These are phyloP conservation scores for Glonium stellatum DNA, from an alignment of 495 filamentous ascomycete genomes.

Conservation along the genomic window DNA sequence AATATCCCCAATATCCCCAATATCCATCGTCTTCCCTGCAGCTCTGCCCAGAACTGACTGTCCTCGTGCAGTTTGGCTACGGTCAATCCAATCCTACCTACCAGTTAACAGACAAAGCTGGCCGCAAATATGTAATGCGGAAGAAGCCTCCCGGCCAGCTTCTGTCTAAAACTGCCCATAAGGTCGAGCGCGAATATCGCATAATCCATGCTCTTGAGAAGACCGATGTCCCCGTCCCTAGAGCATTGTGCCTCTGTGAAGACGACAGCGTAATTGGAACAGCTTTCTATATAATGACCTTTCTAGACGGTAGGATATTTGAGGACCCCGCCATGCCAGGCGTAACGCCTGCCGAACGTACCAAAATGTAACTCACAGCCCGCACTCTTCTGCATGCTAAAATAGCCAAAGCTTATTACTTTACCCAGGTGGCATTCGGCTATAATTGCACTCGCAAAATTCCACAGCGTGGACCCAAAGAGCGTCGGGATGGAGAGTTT, in stretches of 20 bases:
- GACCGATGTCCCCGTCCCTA: slow-evolving; percentile 82
- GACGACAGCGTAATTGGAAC: slow-evolving; percentile 75
- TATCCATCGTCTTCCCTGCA: not conserved
- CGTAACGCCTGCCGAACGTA: slow-evolving; percentile 61
- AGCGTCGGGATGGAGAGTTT: slow-evolving; percentile 61
- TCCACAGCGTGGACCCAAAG: slow-evolving; percentile 67
- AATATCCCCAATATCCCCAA: too few relatives aligned
- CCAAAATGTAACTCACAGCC: slow-evolving; percentile 45
- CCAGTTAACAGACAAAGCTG: slow-evolving; percentile 64
- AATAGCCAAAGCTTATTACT: not conserved
- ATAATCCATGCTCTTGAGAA: slow-evolving; percentile 74
- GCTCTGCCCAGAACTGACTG: not conserved
- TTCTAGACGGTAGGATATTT: slow-evolving; percentile 85
- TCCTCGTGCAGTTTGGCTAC: slow-evolving; percentile 68
- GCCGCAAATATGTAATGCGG: slow-evolving; percentile 70
- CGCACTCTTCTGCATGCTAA: not conserved
- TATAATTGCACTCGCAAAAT: slow-evolving; percentile 71
- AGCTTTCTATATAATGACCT: slow-evolving; percentile 94
- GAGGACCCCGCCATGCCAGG: slow-evolving; percentile 77
- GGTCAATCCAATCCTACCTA: slow-evolving; percentile 98
- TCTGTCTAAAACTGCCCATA: slow-evolving; percentile 86
- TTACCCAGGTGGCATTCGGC: slow-evolving; percentile 67
- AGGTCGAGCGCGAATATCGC: slow-evolving; percentile 90
- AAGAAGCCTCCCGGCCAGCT: slow-evolving; percentile 94
- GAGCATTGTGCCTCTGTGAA: slow-evolving; percentile 77